A percentile compares a stretch with the other conserved stretches of the same genome.
phyloP scores from a whole-genome alignment of 352 stramenopile genomes.

The Pythium biforme region DNA sequence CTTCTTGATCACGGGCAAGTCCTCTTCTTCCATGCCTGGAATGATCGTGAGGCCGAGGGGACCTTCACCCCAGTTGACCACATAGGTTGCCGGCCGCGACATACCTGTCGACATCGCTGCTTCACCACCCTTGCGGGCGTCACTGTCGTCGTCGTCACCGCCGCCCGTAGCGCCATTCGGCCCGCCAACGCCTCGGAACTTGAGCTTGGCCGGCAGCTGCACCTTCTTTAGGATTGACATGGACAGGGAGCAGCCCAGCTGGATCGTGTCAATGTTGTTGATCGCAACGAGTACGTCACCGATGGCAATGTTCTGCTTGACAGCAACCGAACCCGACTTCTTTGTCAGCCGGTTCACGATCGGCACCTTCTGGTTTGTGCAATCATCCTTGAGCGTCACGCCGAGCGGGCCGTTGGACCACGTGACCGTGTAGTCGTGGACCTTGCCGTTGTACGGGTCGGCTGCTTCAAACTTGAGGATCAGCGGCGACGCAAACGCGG shows the following conservation, averaged over 20 bases:
- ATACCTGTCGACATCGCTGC: conserved; percentile 43
- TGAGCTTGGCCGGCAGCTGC: conserved; percentile 77
- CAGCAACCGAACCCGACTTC: conserved; percentile 79
- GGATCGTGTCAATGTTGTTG: conserved; percentile 90
- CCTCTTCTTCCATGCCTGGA: conserved; percentile 68
- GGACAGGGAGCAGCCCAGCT: conserved; percentile 81
- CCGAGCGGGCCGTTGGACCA: conserved; percentile 86
- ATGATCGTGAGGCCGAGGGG: conserved; percentile 85
- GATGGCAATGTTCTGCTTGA: conserved; percentile 89
- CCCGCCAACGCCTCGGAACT: conserved; percentile 80
- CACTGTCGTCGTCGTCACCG: conserved; percentile 27
- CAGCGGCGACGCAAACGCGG: conserved; percentile 65
- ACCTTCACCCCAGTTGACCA: conserved; percentile 78
- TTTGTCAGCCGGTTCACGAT: conserved; percentile 88
- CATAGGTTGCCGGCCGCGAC: conserved; percentile 63
- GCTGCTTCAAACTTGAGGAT: conserved; percentile 83
- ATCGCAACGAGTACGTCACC: conserved; percentile 84
- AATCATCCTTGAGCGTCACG: conserved; percentile 86
- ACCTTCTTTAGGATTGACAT: conserved; percentile 91
- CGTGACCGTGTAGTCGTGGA: conserved; percentile 85
- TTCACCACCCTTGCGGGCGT: conserved; percentile 9
- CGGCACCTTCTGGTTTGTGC: conserved; percentile 77
- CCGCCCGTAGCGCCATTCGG: conserved; percentile 23
- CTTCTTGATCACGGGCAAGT: conserved; percentile 87
- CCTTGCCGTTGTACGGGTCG: conserved; percentile 55